Base-by-base conservation (phyloP, 139 green algal species). In the Astrephomene gubernaculifera region DNA sequence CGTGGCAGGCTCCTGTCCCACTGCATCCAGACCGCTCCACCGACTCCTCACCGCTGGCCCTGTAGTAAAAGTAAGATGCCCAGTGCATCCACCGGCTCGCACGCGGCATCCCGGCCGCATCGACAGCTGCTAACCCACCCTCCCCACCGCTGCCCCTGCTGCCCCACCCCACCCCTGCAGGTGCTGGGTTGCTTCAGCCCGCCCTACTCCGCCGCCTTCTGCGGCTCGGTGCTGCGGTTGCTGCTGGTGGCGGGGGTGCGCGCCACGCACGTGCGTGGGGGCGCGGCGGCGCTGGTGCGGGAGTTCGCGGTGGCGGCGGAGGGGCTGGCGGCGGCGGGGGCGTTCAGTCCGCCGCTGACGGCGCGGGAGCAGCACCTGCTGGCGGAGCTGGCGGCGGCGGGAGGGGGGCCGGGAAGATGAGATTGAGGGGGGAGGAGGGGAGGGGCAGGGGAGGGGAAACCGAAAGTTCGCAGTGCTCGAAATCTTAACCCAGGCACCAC, bases 241-340 rank as follows among this genome's bases (percentile, higher is more conserved):
- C 76, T 83, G 76, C 60, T 83, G 76, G 60, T 60, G 6, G 76
- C 60, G 39, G 76, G 76, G 0, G 38, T 83, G 76, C 76, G 76
- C 6, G 60, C 60, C 21, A 83, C 54, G 60, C 61, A 83, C 76
- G 60, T 83, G 38, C 76, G 76, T 17, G 76, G 72, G 57, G 76
- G 8, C 29, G n/a, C 39, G 38, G 76, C 60, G 57, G 76, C 76
- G 76, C 43, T 83, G 76, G 60, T 83, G 76, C 76, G 76, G 29
- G 76, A 83, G 76, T 83, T 83, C 60, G 60, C 60, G 41, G 10
- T 22, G 38, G 76, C 60, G 41, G 76, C 60, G 38, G 76, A 83
- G 60, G 57, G 52, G 12, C 74, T 63, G 35, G 41, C 14, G 17
- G 14, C 27, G 49, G 31, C 35, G 1, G 65, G 17, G 35, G 57